phyloP scores from a whole-genome alignment of 805 yeast genomes.

The Blastobotrys peoriensis region DNA sequence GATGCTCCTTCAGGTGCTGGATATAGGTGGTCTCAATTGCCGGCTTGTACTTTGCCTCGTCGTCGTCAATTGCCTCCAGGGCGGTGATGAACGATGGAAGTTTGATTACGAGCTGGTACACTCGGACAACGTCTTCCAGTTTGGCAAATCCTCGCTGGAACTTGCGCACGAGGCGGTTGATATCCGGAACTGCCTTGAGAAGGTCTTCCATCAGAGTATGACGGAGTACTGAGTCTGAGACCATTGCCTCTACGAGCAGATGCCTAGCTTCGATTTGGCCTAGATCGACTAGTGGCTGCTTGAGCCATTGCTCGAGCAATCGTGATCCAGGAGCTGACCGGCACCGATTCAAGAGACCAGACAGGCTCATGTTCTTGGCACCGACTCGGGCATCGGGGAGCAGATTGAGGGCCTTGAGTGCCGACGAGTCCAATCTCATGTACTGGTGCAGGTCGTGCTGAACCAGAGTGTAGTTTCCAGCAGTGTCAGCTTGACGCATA shows the following conservation, averaged over 20 bases:
- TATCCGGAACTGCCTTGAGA: slow-evolving; percentile 72
- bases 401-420: slow-evolving; percentile 79
- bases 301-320: slow-evolving; percentile 86
- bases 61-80: slow-evolving; percentile 40
- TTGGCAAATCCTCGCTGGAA: slow-evolving; percentile 49
- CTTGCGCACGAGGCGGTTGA: slow-evolving; percentile 68
- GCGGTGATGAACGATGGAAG: slow-evolving; percentile 63
- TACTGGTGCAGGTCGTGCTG: slow-evolving; percentile 69
- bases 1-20: slow-evolving; percentile 45
- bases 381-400: slow-evolving; percentile 56
- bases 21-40: slow-evolving; percentile 48
- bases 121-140: slow-evolving; percentile 82
- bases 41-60: slow-evolving; percentile 28
- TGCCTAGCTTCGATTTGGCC: slow-evolving; percentile 62
- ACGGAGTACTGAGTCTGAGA: slow-evolving; percentile 65
- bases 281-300: slow-evolving; percentile 79
- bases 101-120: slow-evolving; percentile 70
- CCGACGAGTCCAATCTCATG: slow-evolving; percentile 88
- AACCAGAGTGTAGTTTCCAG: slow-evolving; percentile 49
- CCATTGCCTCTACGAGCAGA: slow-evolving; percentile 61
- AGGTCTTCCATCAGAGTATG: slow-evolving; percentile 60
- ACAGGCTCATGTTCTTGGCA: slow-evolving; percentile 55
- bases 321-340: slow-evolving; percentile 87
- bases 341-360: slow-evolving; percentile 81
- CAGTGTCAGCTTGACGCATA: slow-evolving; percentile 48